A percentile compares a stretch with the other conserved stretches of the same genome.
phyloP scores from a whole-genome alignment of 2,329 filamentous ascomycete genomes.

The Bipolaris gigantea region DNA sequence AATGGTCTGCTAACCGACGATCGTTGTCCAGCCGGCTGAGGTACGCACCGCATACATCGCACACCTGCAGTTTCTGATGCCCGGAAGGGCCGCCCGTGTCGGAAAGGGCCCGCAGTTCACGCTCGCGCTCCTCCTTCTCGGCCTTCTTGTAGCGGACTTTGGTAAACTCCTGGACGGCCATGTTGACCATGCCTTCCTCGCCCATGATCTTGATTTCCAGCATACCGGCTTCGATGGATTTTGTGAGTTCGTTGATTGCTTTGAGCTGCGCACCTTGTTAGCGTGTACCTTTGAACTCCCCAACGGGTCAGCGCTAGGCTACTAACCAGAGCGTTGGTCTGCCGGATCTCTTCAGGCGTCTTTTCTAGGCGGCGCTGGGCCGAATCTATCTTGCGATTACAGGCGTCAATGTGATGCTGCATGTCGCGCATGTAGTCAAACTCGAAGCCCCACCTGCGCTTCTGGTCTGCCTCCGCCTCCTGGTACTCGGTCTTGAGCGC shows the following conservation, averaged over 20 bases:
- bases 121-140: constrained; percentile 79
- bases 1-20: constrained; percentile 89
- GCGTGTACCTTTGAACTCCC: background rate
- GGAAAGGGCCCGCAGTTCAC: constrained; percentile 84
- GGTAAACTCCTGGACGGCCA: constrained; percentile 85
- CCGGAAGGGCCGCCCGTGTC: constrained; percentile 92
- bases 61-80: constrained; percentile 97
- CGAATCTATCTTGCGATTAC: constrained; percentile 88
- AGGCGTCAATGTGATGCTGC: constrained; percentile 95
- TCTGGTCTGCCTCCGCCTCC: constrained; percentile 68
- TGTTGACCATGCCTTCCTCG: constrained; percentile 76
- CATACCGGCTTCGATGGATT: constrained; percentile 78
- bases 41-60: constrained; percentile 97
- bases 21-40: constrained; percentile 92
- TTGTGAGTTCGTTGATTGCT: constrained; percentile 77
- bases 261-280: constrained; percentile 60
- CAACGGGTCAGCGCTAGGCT: background rate
- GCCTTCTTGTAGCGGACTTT: constrained; percentile 79
- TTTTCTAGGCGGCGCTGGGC: constrained; percentile 92
- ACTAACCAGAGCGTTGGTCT: constrained; percentile 80
- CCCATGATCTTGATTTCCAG: constrained; percentile 84
- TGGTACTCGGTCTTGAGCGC: constrained; percentile 89
- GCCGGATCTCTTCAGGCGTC: constrained; percentile 94
- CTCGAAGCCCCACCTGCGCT: constrained; percentile 83
- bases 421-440: constrained; percentile 97